Conservation (phyloP, 805 yeast genomes). For the Wilhelminamyces savonicus region DNA sequence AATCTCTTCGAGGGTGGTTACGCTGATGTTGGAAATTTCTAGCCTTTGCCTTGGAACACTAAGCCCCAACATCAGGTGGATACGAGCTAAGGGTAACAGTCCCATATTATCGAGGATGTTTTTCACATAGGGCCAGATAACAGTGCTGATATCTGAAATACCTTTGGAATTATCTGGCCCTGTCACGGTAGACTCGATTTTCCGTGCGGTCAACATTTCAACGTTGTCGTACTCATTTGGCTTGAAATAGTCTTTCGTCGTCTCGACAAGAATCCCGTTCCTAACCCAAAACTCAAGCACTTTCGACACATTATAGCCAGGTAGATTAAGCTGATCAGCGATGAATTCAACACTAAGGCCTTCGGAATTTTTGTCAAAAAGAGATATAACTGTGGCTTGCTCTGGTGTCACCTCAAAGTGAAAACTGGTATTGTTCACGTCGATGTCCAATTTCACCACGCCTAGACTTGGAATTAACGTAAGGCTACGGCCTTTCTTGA, state of each 20-base stretch:
- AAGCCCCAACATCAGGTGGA: constrained; percentile 48
- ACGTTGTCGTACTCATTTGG: constrained; percentile 9
- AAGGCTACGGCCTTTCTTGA: constrained; percentile 55
- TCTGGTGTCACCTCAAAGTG: constrained; percentile 56
- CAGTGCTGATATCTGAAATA: too few species aligned
- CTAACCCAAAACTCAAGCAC: constrained; percentile 58
- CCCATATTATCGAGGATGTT: constrained; percentile 58
- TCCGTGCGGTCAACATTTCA: constrained; percentile 11
- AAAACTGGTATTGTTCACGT: constrained; percentile 26
- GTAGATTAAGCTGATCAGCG: too few species aligned
- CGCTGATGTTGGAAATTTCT: too few species aligned
- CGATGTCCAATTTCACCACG: constrained; percentile 52
- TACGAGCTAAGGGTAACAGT: constrained; percentile 38
- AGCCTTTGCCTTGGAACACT: constrained; percentile 47
- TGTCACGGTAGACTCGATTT: neutral
- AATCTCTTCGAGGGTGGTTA: too few species aligned
- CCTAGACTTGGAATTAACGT: constrained; percentile 57
- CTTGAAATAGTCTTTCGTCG: neutral
- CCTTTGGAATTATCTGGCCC: too few species aligned
- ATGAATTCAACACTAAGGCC: too few species aligned
- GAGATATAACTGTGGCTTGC: constrained; percentile 56
- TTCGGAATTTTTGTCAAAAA: constrained; percentile 29
- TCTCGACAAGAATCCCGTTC: constrained; percentile 40
- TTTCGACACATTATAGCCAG: constrained; percentile 9
- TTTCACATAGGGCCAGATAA: constrained; percentile 42